phyloP scores from a whole-genome alignment of 306 rosid genomes.

The Glycine tomentella region DNA sequence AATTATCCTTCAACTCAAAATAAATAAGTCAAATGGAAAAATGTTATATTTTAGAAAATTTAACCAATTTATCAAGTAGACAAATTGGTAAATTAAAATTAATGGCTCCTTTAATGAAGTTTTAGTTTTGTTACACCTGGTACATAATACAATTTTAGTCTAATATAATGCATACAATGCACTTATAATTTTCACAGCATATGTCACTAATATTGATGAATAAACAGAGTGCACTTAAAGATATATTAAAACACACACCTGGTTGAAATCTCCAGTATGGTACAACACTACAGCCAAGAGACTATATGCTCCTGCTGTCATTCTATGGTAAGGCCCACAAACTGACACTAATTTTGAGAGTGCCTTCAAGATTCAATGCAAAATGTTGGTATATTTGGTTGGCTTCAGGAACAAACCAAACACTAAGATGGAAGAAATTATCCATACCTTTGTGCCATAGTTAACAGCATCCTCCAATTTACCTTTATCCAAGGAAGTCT shows the following conservation, averaged over 20 bases:
- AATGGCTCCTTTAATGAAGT: not conserved
- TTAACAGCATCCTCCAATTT: constrained; percentile 98
- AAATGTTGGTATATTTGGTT: constrained; percentile 43
- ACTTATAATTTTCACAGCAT: constrained; percentile 21
- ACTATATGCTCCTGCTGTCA: constrained; percentile 99
- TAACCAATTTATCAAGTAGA: not conserved
- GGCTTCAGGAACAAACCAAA: constrained; percentile 21
- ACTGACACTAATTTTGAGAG: constrained; percentile 87
- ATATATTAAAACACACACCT: constrained; percentile 57
- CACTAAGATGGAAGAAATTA: constrained; percentile 22
- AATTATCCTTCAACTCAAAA: constrained; percentile 6
- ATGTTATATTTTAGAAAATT: constrained; percentile 7
- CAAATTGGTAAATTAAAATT: not conserved
- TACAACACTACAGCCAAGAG: constrained; percentile 96
- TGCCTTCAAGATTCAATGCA: constrained; percentile 69
- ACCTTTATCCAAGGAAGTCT: constrained; percentile 96
- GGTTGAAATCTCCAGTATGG: constrained; percentile 98
- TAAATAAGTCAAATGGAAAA: constrained; percentile 5
- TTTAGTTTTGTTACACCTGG: constrained; percentile 11
- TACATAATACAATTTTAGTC: not conserved
- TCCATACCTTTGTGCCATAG: constrained; percentile 89
- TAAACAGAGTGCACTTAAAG: constrained; percentile 25
- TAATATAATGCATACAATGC: not conserved
- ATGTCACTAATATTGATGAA: constrained; percentile 40
- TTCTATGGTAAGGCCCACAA: constrained; percentile 96